Conservation (phyloP, 106 monocot genomes). For the Allium fistulosum region DNA sequence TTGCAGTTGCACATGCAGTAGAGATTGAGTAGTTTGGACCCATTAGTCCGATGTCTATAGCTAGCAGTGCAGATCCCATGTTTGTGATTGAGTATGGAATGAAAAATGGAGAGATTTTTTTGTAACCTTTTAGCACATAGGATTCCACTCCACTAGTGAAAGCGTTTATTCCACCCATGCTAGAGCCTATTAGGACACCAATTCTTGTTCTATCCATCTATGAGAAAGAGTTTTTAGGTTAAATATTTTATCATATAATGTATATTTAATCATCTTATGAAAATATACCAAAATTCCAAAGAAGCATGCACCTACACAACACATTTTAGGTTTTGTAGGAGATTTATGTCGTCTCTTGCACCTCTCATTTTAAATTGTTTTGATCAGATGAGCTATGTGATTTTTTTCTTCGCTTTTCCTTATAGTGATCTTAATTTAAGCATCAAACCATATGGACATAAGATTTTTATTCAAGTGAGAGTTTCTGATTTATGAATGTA, state of each 20-base stretch:
- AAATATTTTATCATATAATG: background rate
- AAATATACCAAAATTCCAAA: background rate
- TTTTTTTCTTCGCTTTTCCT: too few species aligned
- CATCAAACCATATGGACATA: too few species aligned
- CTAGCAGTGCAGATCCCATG: constrained; percentile 42
- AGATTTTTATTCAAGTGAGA: too few species aligned
- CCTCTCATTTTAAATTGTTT: too few species aligned
- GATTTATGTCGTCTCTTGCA: too few species aligned
- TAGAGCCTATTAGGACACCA: constrained; percentile 38
- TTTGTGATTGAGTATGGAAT: constrained; percentile 38
- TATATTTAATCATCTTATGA: background rate
- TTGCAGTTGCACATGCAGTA: constrained; percentile 41
- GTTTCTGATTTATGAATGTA: too few species aligned
- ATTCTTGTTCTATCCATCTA: constrained; percentile 28
- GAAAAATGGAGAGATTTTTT: constrained; percentile 38
- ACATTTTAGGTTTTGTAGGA: too few species aligned
- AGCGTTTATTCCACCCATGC: constrained; percentile 32
- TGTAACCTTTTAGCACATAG: constrained; percentile 11
- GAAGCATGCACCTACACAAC: too few species aligned
- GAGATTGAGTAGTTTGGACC: constrained; percentile 53
- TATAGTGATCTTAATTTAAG: too few species aligned
- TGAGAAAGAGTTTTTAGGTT: background rate
- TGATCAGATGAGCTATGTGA: too few species aligned
- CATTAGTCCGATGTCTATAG: constrained; percentile 35
- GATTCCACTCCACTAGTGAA: constrained; percentile 23